Evolutionary conservation across 2,329 filamentous ascomycete genomes (phyloP), one percentile per base, ranked within the genome.

Genomic region (Aureobasidium leucospermi): DNA sequence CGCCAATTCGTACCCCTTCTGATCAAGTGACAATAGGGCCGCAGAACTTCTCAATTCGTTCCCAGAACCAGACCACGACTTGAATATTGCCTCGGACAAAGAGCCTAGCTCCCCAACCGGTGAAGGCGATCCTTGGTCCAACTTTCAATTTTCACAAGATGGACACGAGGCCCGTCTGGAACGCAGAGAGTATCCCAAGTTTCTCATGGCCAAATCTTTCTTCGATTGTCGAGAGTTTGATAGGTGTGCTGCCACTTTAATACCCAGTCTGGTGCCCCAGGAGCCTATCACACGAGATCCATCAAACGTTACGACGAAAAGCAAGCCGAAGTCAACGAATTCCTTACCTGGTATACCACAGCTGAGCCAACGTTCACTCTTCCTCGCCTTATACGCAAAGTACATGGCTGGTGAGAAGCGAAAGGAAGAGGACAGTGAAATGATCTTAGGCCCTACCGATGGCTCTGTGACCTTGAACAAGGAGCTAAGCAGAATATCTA

Each of bases 191-290:
- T 78, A 90, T 36, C 85, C 87, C 74, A 89, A 85, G 68, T 97
- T 93, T 70, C 82, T 97, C 2, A 80, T 97, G 19, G 93, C 94
- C 57, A 96, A 96, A 72, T 88, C 93, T 0, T 87, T 95, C 66
- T 97, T 97, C 71, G 93, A 97, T 73, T 96, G 91, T 67, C 88
- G 90, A 66, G 94, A 99, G 71, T 97, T 87, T 68, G 93, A 97
- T 70, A 89, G 94, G 64, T 96, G 93, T 72, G 89, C 93, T 32
- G 88, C 90, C 55, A 87, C 95, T 41, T 95, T 96, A 69, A 79
- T 96, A 1, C 89, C 90, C n/a, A 84, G 90, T 63, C 83, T 86
- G n/a, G 79, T 89, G 68, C 73, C 41, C 68, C 74, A 8, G 66
- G 71, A 23, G 60, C 70, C 8, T 47, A 67, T 55, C 23, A 60